Conservation (phyloP, 1,139 yeast species). For the Geotrichum aggregatum region DNA sequence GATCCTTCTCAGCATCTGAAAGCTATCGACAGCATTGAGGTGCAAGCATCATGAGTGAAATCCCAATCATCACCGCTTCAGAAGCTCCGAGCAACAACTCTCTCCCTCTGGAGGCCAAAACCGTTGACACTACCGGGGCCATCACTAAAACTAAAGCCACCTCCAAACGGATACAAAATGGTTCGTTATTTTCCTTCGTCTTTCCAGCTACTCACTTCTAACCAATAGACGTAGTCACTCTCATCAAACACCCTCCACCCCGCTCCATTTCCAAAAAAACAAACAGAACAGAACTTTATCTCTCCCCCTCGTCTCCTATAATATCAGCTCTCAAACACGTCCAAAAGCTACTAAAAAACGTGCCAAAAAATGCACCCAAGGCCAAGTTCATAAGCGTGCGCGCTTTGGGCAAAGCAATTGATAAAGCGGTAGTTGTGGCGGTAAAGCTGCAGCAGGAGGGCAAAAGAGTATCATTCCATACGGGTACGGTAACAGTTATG, state of each 20-base stretch:
- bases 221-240: constrained; percentile 15
- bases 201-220: not conserved
- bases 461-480: constrained; percentile 26
- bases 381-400: constrained; percentile 19
- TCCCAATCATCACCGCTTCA: no score
- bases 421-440: constrained; percentile 33
- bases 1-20: no score
- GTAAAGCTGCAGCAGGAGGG: constrained; percentile 30
- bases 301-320: constrained; percentile 30
- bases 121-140: no score
- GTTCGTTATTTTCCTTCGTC: constrained; percentile 5
- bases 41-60: not conserved
- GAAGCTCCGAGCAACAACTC: no score
- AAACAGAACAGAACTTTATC: constrained; percentile 19
- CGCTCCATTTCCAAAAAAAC: constrained; percentile 7
- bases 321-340: constrained; percentile 29
- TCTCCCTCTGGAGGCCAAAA: no score
- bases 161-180: constrained; percentile 13
- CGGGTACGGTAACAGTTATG: constrained; percentile 25
- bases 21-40: no score
- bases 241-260: constrained; percentile 22
- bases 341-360: constrained; percentile 18
- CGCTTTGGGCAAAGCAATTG: constrained; percentile 36
- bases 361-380: constrained; percentile 15
- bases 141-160: not conserved